Evolutionary conservation across 495 filamentous ascomycete species (phyloP).

Genomic region (Terfezia claveryi): DNA sequence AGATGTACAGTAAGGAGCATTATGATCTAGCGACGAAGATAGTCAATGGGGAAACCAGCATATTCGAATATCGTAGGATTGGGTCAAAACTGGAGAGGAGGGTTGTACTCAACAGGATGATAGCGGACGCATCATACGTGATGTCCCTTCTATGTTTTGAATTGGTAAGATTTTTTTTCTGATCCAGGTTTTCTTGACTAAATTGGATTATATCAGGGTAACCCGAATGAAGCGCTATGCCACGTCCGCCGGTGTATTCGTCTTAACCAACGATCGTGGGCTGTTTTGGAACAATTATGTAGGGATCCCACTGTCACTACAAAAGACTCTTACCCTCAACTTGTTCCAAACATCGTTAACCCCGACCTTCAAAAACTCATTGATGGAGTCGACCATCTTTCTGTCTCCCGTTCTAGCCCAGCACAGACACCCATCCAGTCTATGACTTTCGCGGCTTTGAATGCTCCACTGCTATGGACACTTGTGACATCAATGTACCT

Average conservation of each 20-base stretch:
- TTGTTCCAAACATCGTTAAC: neutral
- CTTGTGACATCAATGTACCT: constrained; percentile 50
- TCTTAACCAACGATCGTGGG: constrained; percentile 18
- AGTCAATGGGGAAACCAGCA: constrained; percentile 8
- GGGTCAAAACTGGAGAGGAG: constrained; percentile 8
- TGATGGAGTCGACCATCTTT: constrained; percentile 6
- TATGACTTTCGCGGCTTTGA: constrained; percentile 16
- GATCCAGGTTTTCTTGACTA: constrained; percentile 1
- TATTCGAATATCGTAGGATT: neutral
- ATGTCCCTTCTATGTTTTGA: constrained; percentile 18
- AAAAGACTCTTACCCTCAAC: neutral
- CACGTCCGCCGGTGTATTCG: constrained; percentile 17
- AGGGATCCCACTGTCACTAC: constrained; percentile 9
- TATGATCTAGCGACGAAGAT: constrained; percentile 6
- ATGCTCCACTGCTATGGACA: constrained; percentile 58
- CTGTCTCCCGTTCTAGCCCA: neutral
- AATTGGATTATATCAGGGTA: constrained; percentile 9
- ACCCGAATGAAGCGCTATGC: constrained; percentile 13
- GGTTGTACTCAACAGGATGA: constrained; percentile 15
- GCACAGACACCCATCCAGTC: constrained; percentile 6
- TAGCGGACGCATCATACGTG: constrained; percentile 30
- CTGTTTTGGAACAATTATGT: constrained; percentile 20
- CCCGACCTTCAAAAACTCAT: neutral
- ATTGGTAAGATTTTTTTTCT: constrained; percentile 9
- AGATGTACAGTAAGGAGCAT: constrained; percentile 12